Percentiles rank a stretch among this genome's conserved stretches.
These are phyloP conservation scores for Oxytropis ochrocephala DNA, from an alignment of 306 rosid species.

Conservation along the genomic window DNA sequence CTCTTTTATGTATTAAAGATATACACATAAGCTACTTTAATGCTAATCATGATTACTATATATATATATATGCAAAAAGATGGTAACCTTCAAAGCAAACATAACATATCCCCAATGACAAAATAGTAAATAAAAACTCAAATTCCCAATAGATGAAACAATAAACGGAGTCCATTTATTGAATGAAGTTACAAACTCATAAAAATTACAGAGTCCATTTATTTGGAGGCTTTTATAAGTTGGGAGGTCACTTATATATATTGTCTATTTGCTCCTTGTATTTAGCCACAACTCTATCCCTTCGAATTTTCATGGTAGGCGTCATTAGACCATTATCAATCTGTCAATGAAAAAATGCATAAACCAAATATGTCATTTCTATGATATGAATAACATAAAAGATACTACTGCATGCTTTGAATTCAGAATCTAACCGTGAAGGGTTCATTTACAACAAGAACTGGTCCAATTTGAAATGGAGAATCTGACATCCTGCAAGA, in stretches of 20 bases:
- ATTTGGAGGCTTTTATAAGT: neutral
- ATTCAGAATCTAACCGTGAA: constrained; percentile 55
- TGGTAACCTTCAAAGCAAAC: neutral
- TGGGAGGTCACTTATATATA: constrained; percentile 38
- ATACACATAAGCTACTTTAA: neutral
- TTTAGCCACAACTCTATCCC: constrained; percentile 55
- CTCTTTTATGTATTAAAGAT: no score
- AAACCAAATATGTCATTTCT: constrained; percentile 8
- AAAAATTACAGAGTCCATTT: neutral
- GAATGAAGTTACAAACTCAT: neutral
- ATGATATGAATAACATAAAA: neutral
- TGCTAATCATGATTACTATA: neutral
- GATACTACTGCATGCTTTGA: neutral
- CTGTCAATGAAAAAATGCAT: constrained; percentile 37
- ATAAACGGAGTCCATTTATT: no score
- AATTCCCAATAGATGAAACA: no score
- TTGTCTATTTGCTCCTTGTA: constrained; percentile 66
- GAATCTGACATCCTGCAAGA: constrained; percentile 56
- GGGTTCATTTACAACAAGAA: constrained; percentile 64
- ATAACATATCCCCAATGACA: no score
- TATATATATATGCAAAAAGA: neutral
- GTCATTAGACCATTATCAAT: constrained; percentile 85
- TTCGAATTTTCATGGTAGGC: constrained; percentile 83
- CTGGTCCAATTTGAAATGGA: constrained; percentile 85
- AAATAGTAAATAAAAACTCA: no score